Evolutionary conservation across 1,284 basidiomycete genomes (phyloP).

Genomic region (Fistulinella cinereoalba): DNA sequence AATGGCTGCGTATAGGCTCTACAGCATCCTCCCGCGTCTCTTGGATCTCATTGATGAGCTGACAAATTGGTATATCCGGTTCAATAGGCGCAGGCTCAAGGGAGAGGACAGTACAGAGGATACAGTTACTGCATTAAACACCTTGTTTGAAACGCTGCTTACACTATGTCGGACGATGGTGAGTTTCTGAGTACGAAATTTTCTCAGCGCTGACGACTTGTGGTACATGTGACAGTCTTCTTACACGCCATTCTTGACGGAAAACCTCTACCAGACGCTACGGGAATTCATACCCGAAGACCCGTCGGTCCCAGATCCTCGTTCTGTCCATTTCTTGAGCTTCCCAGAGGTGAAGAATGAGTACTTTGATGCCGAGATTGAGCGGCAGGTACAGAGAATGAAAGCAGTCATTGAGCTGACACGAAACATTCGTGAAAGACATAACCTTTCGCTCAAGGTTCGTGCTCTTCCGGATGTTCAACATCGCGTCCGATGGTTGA

Average conservation of each 20-base stretch:
- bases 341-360: constrained; percentile 94
- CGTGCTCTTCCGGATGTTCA: constrained; percentile 7
- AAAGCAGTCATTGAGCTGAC: constrained; percentile 93
- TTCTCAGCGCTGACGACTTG: constrained; percentile 11
- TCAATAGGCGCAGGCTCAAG: constrained; percentile 95
- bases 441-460: constrained; percentile 89
- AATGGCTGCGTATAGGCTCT: constrained; percentile 98
- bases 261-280: constrained; percentile 94
- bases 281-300: constrained; percentile 81
- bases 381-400: constrained; percentile 93
- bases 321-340: constrained; percentile 93
- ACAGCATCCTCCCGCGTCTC: constrained; percentile 95
- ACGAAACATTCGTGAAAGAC: constrained; percentile 85
- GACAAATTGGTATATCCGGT: constrained; percentile 99
- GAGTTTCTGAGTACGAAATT: constrained; percentile 23
- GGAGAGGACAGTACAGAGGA: constrained; percentile 93
- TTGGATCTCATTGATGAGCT: constrained; percentile 93
- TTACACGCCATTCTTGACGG: constrained; percentile 97
- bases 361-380: constrained; percentile 96
- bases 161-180: constrained; percentile 96
- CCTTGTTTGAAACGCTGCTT: constrained; percentile 92
- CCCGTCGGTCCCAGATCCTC: constrained; percentile 69
- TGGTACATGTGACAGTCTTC: constrained; percentile 66
- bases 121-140: constrained; percentile 88
- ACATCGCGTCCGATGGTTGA: constrained; percentile 4